Evolutionary conservation across 108 stramenopile genomes (phyloP).

Genomic region (Cyclotella baltica): DNA sequence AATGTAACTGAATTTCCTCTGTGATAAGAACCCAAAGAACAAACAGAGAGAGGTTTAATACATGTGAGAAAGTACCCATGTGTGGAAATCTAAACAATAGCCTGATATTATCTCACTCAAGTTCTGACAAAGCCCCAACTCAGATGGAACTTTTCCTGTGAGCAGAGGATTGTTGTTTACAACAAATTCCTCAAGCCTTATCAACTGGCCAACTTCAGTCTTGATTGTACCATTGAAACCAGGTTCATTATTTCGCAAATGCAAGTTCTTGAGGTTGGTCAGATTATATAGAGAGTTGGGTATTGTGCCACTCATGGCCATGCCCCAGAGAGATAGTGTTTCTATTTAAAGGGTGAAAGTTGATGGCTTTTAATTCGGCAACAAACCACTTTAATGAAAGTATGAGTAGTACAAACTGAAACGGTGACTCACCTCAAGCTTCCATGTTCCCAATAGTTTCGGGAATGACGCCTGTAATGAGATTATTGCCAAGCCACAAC

Average conservation of each 20-base stretch:
- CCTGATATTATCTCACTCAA: background rate
- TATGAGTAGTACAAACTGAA: background rate
- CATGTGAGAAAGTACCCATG: background rate
- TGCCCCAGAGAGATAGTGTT: background rate
- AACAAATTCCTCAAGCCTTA: background rate
- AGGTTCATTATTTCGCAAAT: background rate
- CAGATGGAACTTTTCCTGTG: background rate
- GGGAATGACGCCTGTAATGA: background rate
- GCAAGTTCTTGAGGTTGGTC: background rate
- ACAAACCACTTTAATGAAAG: background rate
- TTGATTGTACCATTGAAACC: background rate
- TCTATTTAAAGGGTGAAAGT: too few species aligned
- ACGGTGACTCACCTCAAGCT: background rate
- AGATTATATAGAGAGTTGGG: slow-evolving; percentile 1
- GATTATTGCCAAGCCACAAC: slow-evolving; percentile 2
- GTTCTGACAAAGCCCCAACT: background rate
- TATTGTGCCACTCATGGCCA: slow-evolving; percentile 4
- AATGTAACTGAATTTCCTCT: background rate
- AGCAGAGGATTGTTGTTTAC: background rate
- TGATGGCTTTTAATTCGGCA: background rate
- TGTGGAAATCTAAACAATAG: too few species aligned
- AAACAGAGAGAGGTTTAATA: background rate
- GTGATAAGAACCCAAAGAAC: background rate
- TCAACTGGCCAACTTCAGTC: background rate
- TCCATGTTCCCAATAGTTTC: background rate